Conservation (phyloP, 225 moss, liverwort and hornwort species). For the Bryum argenteum region DNA sequence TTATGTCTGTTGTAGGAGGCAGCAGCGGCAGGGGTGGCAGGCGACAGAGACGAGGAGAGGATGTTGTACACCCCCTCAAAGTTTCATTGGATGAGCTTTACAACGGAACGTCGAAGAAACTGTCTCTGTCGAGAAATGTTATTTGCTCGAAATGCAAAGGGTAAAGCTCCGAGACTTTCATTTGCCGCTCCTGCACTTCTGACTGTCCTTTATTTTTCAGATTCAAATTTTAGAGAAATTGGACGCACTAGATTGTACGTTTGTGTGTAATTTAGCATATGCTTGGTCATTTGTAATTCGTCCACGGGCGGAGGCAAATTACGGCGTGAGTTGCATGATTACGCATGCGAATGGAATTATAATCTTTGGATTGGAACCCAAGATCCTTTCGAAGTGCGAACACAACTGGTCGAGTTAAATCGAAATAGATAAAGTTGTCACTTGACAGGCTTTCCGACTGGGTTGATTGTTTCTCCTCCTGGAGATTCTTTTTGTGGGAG, state of each 20-base stretch:
- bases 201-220: background rate
- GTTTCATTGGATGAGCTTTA: constrained; percentile 86
- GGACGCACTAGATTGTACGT: background rate
- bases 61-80: constrained; percentile 90
- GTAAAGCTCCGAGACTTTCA: constrained; percentile 30
- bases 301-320: background rate
- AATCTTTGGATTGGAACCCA: background rate
- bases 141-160: constrained; percentile 89
- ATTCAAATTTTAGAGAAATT: rapidly evolving
- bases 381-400: background rate
- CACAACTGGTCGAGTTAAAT: background rate
- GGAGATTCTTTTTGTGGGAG: too few relatives aligned
- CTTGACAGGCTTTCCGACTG: background rate
- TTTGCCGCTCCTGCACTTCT: too few relatives aligned
- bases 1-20: constrained; percentile 31
- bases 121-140: constrained; percentile 81
- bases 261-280: background rate
- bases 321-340: background rate
- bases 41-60: constrained; percentile 85
- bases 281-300: background rate
- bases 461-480: background rate
- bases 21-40: constrained; percentile 75
- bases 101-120: constrained; percentile 92
- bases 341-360: background rate
- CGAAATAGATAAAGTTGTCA: background rate